A percentile compares a stretch with the other conserved stretches of the same genome.
Conservation (phyloP, 2,329 filamentous ascomycete species). For the Chrysoporthe austroafricana region DNA sequence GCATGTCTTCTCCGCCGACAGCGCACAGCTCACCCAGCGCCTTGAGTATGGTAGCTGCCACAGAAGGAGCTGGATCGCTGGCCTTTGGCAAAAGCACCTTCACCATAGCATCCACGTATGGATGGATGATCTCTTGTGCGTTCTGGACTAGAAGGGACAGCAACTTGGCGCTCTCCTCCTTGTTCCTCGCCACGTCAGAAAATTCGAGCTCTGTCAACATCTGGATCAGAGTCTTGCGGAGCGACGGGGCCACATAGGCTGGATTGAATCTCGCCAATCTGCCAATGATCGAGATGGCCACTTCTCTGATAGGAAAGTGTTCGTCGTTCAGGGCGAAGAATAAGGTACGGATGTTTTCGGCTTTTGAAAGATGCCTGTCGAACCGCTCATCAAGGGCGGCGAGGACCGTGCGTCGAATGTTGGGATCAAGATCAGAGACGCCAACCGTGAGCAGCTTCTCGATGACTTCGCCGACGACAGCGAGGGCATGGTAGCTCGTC, state of each 20-base stretch:
- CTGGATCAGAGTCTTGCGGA: conserved; percentile 94
- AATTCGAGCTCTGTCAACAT: conserved; percentile 96
- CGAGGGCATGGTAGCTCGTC: conserved; percentile 93
- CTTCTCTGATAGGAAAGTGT: conserved; percentile 88
- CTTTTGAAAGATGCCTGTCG: conserved; percentile 93
- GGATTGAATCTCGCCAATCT: conserved; percentile 90
- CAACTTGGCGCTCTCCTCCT: conserved; percentile 93
- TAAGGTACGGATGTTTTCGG: conserved; percentile 93
- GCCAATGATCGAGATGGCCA: conserved; percentile 94
- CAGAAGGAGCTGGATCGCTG: conserved; percentile 79
- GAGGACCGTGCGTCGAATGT: conserved; percentile 87
- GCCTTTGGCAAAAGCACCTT: conserved; percentile 93
- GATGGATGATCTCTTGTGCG: conserved; percentile 89
- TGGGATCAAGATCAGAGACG: conserved; percentile 86
- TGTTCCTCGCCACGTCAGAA: conserved; percentile 89
- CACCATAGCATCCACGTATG: conserved; percentile 96
- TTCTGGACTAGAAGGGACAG: conserved; percentile 92
- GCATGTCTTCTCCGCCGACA: conserved; percentile 93
- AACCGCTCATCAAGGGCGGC: conserved; percentile 91
- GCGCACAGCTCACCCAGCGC: conserved; percentile 93
- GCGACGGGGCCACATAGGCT: conserved; percentile 93
- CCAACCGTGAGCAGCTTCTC: conserved; percentile 94
- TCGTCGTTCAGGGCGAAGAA: conserved; percentile 97
- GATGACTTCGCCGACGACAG: conserved; percentile 97
- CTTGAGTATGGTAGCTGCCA: conserved; percentile 92